Evolutionary conservation across 129 eudicot species (phyloP), one percentile per base, ranked within the genome.

Genomic region (Tagetes erecta): DNA sequence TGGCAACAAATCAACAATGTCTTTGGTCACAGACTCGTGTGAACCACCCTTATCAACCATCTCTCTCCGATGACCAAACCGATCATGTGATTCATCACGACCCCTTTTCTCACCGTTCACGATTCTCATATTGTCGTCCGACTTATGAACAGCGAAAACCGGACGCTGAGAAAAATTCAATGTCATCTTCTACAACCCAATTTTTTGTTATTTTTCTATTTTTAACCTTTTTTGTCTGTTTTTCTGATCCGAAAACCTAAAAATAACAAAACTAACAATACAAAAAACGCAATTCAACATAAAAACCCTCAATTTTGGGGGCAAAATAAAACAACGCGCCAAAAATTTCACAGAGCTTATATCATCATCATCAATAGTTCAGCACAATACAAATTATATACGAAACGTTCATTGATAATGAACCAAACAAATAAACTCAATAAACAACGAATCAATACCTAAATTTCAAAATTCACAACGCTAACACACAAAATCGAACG

Each of bases 111-210:
- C 96, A 75, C 79, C 65, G 68, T 83, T 85, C 63, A 69, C 74
- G 35, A 76, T 83, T 76, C 88, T 82, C 80, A 86, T 69, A 77
- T 68, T 82, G 44, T 88, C 90, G 59, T 86, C 97, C 35, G 87
- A 72, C 9, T 72, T 82, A 73, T 73, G 89, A 12, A 83, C 82
- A 38, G 91, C 81, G 67, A 91, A 85, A n/a, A 85, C 73, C 6
- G 89, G 90, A 52, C 89, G 86, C 57, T 83, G 87, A 3, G 97
- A 86, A 64, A 59, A 86, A 73, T 88, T 91, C 85, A 94, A 88
- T 27, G 99, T 94, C 97, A 91, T 92, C 64, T 69, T 76, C 55
- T 74, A 64, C 40, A 46, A 70, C 75, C 67, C 55, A 66, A 78
- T 9, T 5, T 41, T 6, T 41, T 46, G 8, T 20, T 20, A 52